A percentile compares a stretch with the other conserved stretches of the same genome.
phyloP scores from a whole-genome alignment of 345 rosid species.

The Erucastrum elatum region DNA sequence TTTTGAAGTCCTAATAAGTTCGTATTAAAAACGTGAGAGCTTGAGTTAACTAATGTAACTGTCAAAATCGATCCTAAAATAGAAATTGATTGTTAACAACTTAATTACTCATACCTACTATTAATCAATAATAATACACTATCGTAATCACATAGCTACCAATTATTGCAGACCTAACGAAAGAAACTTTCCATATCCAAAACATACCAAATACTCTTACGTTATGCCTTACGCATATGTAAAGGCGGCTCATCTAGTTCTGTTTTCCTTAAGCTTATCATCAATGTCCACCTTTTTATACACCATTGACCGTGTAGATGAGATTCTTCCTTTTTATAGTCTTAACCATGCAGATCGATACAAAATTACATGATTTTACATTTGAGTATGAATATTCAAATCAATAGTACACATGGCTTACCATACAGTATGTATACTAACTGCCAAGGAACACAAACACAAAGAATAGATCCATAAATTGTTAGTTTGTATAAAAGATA shows the following conservation, averaged over 20 bases:
- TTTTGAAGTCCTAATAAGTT: constrained; percentile 9
- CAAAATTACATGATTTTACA: not conserved
- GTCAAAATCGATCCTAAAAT: not conserved
- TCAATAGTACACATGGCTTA: not conserved
- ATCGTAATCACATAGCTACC: not conserved
- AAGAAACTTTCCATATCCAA: not conserved
- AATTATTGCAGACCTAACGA: not conserved
- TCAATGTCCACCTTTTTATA: not conserved
- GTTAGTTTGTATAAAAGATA: not conserved
- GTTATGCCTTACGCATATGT: constrained; percentile 1
- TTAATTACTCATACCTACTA: not conserved
- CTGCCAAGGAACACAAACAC: not conserved
- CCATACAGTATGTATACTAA: not conserved
- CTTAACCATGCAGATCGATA: not conserved
- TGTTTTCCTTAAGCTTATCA: constrained; percentile 10
- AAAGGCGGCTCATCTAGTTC: not conserved
- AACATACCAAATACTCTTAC: not conserved
- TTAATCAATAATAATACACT: not conserved
- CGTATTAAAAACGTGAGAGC: not conserved
- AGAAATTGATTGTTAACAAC: not conserved
- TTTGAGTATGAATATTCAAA: not conserved
- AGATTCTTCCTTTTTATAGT: not conserved
- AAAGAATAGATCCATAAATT: not conserved
- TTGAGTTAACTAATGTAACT: constrained; percentile 7
- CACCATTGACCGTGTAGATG: not conserved